phyloP scores from a whole-genome alignment of 2,329 filamentous ascomycete species.

The Aspergillus novofumigatus region DNA sequence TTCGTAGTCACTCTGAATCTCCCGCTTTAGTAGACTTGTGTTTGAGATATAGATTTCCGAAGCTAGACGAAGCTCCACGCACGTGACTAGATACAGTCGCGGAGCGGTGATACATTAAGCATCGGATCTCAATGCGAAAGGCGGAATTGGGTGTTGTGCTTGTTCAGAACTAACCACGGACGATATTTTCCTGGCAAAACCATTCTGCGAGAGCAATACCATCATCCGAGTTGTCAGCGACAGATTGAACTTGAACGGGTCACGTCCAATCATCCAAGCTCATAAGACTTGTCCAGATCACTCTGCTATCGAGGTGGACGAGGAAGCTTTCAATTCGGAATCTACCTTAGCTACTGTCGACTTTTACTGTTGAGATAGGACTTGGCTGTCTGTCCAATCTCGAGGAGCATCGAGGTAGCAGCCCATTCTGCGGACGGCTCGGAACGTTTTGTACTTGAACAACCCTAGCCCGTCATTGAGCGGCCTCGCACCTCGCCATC shows the following conservation, averaged over 20 bases:
- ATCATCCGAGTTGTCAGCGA: background rate
- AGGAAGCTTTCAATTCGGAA: background rate
- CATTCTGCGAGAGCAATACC: background rate
- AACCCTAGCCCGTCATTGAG: background rate
- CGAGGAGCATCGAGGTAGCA: background rate
- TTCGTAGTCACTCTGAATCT: background rate
- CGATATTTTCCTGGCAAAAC: background rate
- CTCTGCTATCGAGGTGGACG: background rate
- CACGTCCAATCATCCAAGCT: background rate
- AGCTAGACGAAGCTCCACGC: background rate
- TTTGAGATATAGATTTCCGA: background rate
- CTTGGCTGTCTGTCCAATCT: background rate
- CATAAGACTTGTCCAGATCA: background rate
- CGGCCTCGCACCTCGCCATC: slow-evolving; percentile 9
- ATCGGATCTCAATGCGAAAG: background rate
- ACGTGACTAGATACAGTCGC: slow-evolving; percentile 2
- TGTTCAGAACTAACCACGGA: background rate
- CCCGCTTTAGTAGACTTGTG: background rate
- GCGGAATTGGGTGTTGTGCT: background rate
- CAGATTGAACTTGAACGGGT: background rate
- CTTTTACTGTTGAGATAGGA: background rate
- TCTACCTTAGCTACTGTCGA: background rate
- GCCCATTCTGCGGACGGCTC: background rate
- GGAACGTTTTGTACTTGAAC: background rate
- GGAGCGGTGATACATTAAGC: background rate